Base-by-base conservation (phyloP, 306 rosid genomes). In the Acacia crassicarpa region DNA sequence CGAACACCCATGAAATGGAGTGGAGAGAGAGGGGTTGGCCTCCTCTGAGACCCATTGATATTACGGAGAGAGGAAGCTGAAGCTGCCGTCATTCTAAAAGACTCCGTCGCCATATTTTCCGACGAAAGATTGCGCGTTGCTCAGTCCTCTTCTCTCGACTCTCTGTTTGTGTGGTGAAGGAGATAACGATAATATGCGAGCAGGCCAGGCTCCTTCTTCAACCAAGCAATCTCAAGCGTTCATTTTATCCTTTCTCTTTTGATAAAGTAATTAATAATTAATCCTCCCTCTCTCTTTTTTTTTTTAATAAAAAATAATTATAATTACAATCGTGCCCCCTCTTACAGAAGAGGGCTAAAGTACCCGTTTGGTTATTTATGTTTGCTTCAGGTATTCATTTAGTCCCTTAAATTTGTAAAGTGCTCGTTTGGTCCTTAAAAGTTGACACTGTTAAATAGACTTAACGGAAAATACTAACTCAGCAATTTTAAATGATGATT, bases 41-140 rank as follows among this genome's bases (percentile, higher is more conserved):
- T 85, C 32, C 87, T 86, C 70, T 91, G 93, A 74, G 90, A 85
- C 0, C 89, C 95, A 84, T 86, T 85, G 86, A 93, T 88, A 78
- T 81, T 86, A 81, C 88, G 83, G 2, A 89, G 75, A 9, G 93
- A 84, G 12, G 91, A 83, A 80, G 92, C 80, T 9, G 89, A 86
- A 12, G 82, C 80, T 20, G 83, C 48, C 35, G 75, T 69, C 43
- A 77, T 53, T 58, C 91, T 85, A 56, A 89, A 65, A 3, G 97
- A 86, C 86, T 91, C 93, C 44, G 94, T 80, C 79, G 93, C 95
- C 99, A 95, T 84, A 33, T 16, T 72, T 30, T 44, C 44, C 46
- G 70, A 4, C 33, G n/a, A 30, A 11, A 27, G 5, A 63, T 38
- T 54, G 35, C 14, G 38, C 16, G 7, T 0, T 6, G 33, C 4